A percentile compares a stretch with the other conserved stretches of the same genome.
These are phyloP conservation scores for Tulasnella sp. DNA, from an alignment of 768 basidiomycete species.

Conservation along the genomic window DNA sequence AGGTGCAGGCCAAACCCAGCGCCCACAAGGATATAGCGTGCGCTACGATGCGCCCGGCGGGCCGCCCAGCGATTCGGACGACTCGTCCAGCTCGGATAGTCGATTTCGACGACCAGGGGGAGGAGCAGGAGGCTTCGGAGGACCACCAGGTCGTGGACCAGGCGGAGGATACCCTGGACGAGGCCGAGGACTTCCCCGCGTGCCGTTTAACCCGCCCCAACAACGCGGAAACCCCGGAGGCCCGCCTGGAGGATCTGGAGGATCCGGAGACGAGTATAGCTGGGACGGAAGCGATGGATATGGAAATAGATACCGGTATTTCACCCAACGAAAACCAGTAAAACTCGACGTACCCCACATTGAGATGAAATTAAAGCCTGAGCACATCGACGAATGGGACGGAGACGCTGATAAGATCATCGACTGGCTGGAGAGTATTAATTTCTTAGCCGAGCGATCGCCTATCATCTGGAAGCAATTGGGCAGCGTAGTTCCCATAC, in stretches of 20 bases:
- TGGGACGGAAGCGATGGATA: neutral
- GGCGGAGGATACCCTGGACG: neutral
- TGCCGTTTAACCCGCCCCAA: neutral
- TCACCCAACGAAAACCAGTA: neutral
- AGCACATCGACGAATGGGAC: slow-evolving; percentile 27
- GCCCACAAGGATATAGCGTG: too few relatives aligned
- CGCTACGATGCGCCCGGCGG: neutral
- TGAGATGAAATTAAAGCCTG: slow-evolving; percentile 25
- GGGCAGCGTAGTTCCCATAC: slow-evolving; percentile 25
- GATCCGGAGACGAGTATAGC: neutral
- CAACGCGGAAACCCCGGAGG: neutral
- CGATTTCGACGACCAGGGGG: too few relatives aligned
- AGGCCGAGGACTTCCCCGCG: neutral
- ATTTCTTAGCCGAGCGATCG: slow-evolving; percentile 20
- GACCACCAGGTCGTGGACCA: too few relatives aligned
- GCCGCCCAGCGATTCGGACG: neutral
- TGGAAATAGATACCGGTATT: neutral
- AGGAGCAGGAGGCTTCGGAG: neutral
- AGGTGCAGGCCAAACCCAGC: too few relatives aligned
- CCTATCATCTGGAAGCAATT: slow-evolving; percentile 21
- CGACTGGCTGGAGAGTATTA: slow-evolving; percentile 25
- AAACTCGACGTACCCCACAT: slow-evolving; percentile 21
- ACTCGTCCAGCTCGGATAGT: neutral
- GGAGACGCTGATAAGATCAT: slow-evolving; percentile 23
- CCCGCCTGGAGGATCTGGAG: neutral